These are phyloP conservation scores for Rubia yunnanensis DNA, from an alignment of 257 asterid species.

Conservation along the genomic window DNA sequence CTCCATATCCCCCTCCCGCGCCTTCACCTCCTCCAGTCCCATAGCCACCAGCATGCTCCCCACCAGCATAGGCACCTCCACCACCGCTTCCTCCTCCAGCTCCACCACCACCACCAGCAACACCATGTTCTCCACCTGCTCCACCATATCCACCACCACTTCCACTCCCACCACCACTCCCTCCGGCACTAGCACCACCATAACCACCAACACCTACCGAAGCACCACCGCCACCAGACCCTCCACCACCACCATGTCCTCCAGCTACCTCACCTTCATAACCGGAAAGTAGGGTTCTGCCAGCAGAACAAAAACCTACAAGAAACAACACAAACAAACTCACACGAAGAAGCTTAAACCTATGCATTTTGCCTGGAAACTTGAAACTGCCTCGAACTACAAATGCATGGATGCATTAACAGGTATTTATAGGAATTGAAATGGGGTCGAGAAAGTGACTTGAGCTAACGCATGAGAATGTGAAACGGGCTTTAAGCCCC, in stretches of 20 bases:
- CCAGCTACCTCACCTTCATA: constrained; percentile 15
- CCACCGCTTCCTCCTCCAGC: constrained; percentile 36
- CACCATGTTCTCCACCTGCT: constrained; percentile 25
- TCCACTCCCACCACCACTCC: constrained; percentile 21
- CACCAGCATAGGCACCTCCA: constrained; percentile 23
- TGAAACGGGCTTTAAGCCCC: constrained; percentile 33
- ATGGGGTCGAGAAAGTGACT: constrained; percentile 14
- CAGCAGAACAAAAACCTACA: constrained; percentile 41
- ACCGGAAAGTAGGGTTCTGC: constrained; percentile 44
- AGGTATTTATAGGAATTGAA: constrained; percentile 33
- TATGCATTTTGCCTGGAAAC: constrained; percentile 22
- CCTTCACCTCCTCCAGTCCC: constrained; percentile 28
- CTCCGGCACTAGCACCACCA: constrained; percentile 17
- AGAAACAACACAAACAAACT: constrained; percentile 36
- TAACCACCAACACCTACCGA: constrained; percentile 13
- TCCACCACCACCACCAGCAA: constrained; percentile 18
- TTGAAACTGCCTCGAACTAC: constrained; percentile 9
- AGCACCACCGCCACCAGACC: constrained; percentile 22
- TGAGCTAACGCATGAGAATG: constrained; percentile 10
- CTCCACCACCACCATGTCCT: constrained; percentile 26
- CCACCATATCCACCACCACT: constrained; percentile 17
- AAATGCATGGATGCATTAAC: constrained; percentile 29
- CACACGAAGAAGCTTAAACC: constrained; percentile 15
- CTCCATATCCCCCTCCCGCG: constrained; percentile 22
- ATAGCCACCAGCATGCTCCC: constrained; percentile 17